Evolutionary conservation across 345 rosid genomes (phyloP), one percentile per base, ranked within the genome.

Genomic region (Cardamine resedifolia): DNA sequence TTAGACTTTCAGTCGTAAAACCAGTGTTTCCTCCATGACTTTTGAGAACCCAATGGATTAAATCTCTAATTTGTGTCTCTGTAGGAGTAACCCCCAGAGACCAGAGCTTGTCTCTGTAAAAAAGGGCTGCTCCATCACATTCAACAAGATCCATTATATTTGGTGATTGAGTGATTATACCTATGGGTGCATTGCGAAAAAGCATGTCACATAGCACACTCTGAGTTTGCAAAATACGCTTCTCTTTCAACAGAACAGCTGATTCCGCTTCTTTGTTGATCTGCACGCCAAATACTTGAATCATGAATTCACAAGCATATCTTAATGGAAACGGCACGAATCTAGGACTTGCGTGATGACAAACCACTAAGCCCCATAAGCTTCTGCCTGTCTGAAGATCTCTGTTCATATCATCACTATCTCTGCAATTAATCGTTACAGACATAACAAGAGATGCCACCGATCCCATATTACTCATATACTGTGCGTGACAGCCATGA

Each of bases 361-460:
- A 91, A 77, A 91, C 97, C 66, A 91, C 96, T 70, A 91, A 80
- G 45, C 97, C 97, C 97, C 96, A 91, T 74, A 87, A 74, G 31
- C 79, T 86, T 73, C 81, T 85, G 26, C 82, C 84, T 19, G 79
- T 85, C 72, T 80, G 82, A 53, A 67, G 81, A 72, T 78, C 81
- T 50, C 72, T 70, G 26, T 78, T 77, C 57, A 56, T 56, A 61
- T 82, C 86, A 58, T 41, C 67, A 53, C 79, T 79, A 59, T 80
- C 86, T 30, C 80, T 84, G 49, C 87, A 96, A 61, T 85, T 86
- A 61, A 87, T 86, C 11, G 85, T 89, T 18, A 91, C 90, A 28
- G 97, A 83, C 96, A 91, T 86, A 64, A 86, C 97, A 57, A 91
- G 93, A 63, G 96, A 89, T 10, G 91, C 91, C 49, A 86, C 81